Percentiles rank a stretch among this genome's conserved stretches.
Evolutionary conservation across 345 rosid species (phyloP).

Genomic region (Anacardium occidentale): DNA sequence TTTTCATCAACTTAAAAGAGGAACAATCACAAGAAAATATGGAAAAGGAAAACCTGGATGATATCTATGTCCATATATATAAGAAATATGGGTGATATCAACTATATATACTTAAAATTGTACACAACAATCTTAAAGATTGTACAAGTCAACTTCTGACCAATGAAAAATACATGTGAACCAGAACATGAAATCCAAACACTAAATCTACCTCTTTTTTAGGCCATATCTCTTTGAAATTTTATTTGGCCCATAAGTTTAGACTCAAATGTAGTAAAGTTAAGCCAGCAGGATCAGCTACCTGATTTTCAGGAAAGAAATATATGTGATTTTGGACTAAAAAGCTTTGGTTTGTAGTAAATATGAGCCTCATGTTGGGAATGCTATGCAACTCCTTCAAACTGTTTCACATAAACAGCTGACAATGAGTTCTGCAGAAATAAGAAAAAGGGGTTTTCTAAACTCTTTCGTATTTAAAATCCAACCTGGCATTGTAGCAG

Average conservation of each 20-base stretch:
- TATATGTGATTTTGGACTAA: slow-evolving; percentile 29
- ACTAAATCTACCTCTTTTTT: not conserved
- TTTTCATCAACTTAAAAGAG: not conserved
- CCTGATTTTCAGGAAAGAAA: slow-evolving; percentile 29
- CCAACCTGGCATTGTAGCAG: slow-evolving; percentile 42
- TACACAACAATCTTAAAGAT: not conserved
- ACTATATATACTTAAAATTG: not conserved
- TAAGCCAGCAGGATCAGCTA: not conserved
- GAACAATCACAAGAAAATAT: not conserved
- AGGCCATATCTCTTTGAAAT: not conserved
- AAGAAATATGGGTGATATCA: not conserved
- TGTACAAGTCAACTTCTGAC: not conserved
- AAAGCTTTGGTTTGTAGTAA: slow-evolving; percentile 35
- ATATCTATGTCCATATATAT: not conserved
- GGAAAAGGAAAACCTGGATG: not conserved
- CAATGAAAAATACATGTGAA: not conserved
- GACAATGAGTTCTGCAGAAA: slow-evolving; percentile 17
- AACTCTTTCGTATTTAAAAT: slow-evolving; percentile 7
- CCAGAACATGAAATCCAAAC: not conserved
- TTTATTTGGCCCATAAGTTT: not conserved
- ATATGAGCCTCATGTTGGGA: slow-evolving; percentile 31
- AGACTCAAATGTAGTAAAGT: slow-evolving; percentile 7
- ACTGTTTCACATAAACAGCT: slow-evolving; percentile 18
- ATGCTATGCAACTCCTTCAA: slow-evolving; percentile 20
- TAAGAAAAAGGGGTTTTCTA: not conserved